Evolutionary conservation across 495 filamentous ascomycete genomes (phyloP), one percentile per base, ranked within the genome.

Genomic region (Trichoderma gamsii): DNA sequence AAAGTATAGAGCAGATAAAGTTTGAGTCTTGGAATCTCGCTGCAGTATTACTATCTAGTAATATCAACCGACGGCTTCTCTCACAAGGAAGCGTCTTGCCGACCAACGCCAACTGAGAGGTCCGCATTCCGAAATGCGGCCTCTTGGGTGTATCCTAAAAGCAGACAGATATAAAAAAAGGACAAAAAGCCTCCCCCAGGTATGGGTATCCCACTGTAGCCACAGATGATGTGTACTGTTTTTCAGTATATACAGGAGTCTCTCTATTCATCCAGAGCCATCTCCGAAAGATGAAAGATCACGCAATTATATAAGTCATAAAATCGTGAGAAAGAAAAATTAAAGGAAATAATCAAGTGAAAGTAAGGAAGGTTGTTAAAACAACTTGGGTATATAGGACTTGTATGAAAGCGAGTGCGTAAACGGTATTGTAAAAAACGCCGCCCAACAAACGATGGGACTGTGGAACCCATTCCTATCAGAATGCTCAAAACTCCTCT

Each of bases 241-340:
- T 23, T 23, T 23, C 65, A 52, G 18, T 51, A 67, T 67, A 29
- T 67, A 67, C 66, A 67, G 66, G 27, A 61, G 66, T 49, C 27
- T 51, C 23, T 41, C 11, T 29, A 29, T 11, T 25, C 12, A n/a
- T 27, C 3, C 1, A 27, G 64, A 23, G 16, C 35, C 41, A 23
- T 18, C 41, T 38, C 38, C 13, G 64, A 23, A 21, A 29, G 8
- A 38, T 4, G 8, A 35, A 51, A 49, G 25, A 65, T 56, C 49
- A 64, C 16, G 66, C 32, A 43, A 65, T 61, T 61, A 61, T 61
- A 61, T 61, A 7, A 61, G 27, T 61, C 56, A n/a, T 61, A 32
- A 27, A 66, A 27, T 32, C 38, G 35, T 44, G 29, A 52, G 52
- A n/a, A 12, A 4, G 4, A 29, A 29, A 27, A 15, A 35, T 4